Conservation (phyloP, 768 basidiomycete species). For the Calvatia gigantea region DNA sequence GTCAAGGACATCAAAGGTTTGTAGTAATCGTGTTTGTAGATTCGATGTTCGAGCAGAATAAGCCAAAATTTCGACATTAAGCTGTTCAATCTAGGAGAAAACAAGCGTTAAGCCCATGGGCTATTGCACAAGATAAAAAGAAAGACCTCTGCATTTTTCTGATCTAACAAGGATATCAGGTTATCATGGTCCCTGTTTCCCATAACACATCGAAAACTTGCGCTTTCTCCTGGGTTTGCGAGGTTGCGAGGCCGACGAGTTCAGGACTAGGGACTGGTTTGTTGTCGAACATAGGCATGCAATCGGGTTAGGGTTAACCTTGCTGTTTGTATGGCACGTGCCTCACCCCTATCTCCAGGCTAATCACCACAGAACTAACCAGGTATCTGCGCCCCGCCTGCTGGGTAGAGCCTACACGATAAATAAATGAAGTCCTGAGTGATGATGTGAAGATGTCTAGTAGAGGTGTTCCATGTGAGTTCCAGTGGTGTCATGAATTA, state of each 20-base stretch:
- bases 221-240: not conserved
- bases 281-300: not conserved
- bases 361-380: too few species aligned
- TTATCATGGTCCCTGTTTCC: not conserved
- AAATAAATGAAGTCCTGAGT: too few species aligned
- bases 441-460: too few species aligned
- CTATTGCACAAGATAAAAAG: not conserved
- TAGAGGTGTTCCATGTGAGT: too few species aligned
- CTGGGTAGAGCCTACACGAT: too few species aligned
- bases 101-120: not conserved
- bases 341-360: too few species aligned
- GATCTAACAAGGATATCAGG: not conserved
- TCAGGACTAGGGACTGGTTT: not conserved
- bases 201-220: not conserved
- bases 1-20: conserved; percentile 50
- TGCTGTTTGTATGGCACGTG: not conserved
- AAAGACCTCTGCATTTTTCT: not conserved
- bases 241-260: not conserved
- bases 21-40: conserved; percentile 41
- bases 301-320: not conserved
- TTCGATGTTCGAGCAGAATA: conserved; percentile 36
- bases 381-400: too few species aligned
- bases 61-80: conserved; percentile 13
- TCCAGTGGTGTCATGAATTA: too few species aligned
- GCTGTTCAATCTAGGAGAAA: conserved; percentile 4